Conservation (phyloP, 768 basidiomycete genomes). For the Pulveroboletus frians region DNA sequence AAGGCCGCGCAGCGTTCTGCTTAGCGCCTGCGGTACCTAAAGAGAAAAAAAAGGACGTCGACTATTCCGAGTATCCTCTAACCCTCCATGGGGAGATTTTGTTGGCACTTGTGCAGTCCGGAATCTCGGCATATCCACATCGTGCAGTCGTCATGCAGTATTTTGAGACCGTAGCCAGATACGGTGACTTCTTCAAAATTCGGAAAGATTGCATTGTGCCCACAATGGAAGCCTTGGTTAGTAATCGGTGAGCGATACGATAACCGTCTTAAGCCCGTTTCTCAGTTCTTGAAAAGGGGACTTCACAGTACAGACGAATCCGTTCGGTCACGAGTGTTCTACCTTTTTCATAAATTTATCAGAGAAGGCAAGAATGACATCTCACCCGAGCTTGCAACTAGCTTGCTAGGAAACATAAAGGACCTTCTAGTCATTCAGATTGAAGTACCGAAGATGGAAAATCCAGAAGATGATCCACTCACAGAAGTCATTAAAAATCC, state of each 20-base stretch:
- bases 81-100: slow-evolving; percentile 91
- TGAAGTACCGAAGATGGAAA: slow-evolving; percentile 73
- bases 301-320: slow-evolving; percentile 70
- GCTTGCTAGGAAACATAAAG: slow-evolving; percentile 65
- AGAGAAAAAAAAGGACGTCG: slow-evolving; percentile 59
- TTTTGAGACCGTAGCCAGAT: slow-evolving; percentile 89
- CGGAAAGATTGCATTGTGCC: slow-evolving; percentile 85
- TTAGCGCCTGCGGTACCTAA: slow-evolving; percentile 64
- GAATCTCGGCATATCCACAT: slow-evolving; percentile 79
- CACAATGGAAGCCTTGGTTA: slow-evolving; percentile 84
- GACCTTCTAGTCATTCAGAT: slow-evolving; percentile 76
- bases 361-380: slow-evolving; percentile 77
- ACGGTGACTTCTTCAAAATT: slow-evolving; percentile 94
- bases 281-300: slow-evolving; percentile 49
- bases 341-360: slow-evolving; percentile 91
- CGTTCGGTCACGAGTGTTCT: slow-evolving; percentile 77
- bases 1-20: slow-evolving; percentile 85
- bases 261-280: neutral
- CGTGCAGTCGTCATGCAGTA: slow-evolving; percentile 82
- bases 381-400: slow-evolving; percentile 61
- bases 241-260: slow-evolving; percentile 53
- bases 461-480: slow-evolving; percentile 66
- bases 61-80: slow-evolving; percentile 77
- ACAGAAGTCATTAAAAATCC: slow-evolving; percentile 75
- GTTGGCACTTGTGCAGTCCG: slow-evolving; percentile 74